A percentile compares a stretch with the other conserved stretches of the same genome.
phyloP scores from a whole-genome alignment of 805 yeast species.

The Saturnispora sanitii region DNA sequence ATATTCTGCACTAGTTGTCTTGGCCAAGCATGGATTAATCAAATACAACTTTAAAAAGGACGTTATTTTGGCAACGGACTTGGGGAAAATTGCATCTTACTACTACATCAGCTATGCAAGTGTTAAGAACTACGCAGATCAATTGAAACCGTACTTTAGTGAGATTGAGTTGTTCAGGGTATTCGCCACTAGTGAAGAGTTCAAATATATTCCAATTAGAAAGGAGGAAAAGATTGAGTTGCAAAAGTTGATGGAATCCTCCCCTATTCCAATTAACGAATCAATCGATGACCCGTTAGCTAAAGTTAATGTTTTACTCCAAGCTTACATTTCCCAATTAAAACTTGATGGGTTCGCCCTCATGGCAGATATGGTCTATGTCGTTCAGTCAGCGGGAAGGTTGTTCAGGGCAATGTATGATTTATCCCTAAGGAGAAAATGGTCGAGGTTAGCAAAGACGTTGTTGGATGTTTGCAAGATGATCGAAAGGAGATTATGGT shows the following conservation, averaged over 20 bases:
- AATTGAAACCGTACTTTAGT: slow-evolving; percentile 52
- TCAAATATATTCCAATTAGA: slow-evolving; percentile 71
- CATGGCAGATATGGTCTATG: slow-evolving; percentile 85
- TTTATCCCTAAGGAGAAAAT: slow-evolving; percentile 55
- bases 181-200: slow-evolving; percentile 78
- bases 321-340: slow-evolving; percentile 75
- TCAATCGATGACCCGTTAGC: slow-evolving; percentile 59
- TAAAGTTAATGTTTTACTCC: slow-evolving; percentile 71
- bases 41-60: slow-evolving; percentile 46
- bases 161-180: slow-evolving; percentile 69
- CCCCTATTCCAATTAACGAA: slow-evolving; percentile 84
- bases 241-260: slow-evolving; percentile 51
- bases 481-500: slow-evolving; percentile 79
- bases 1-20: slow-evolving; percentile 62
- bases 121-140: slow-evolving; percentile 53
- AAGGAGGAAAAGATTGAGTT: slow-evolving; percentile 79
- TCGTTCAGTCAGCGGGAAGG: slow-evolving; percentile 90
- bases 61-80: slow-evolving; percentile 45
- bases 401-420: slow-evolving; percentile 79
- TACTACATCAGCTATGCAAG: slow-evolving; percentile 75
- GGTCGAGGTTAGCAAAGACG: slow-evolving; percentile 55
- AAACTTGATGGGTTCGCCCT: slow-evolving; percentile 80
- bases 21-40: slow-evolving; percentile 49
- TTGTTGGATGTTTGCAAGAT: slow-evolving; percentile 63
- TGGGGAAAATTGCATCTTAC: slow-evolving; percentile 79